Evolutionary conservation across 2,329 filamentous ascomycete genomes (phyloP).

Genomic region (Aaosphaeria pasadenensis): DNA sequence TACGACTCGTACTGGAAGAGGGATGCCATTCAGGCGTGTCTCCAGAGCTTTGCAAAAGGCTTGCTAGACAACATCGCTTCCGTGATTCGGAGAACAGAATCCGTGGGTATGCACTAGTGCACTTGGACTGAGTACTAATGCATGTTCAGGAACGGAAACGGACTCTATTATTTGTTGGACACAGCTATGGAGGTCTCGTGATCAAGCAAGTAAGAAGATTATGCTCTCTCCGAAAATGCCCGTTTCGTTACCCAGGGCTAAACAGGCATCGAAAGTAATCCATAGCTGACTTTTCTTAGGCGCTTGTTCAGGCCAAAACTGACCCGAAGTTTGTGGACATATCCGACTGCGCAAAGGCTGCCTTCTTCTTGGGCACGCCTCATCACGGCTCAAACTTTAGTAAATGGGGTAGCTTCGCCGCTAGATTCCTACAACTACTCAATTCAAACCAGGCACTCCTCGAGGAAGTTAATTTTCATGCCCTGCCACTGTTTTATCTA

Average conservation of each 20-base stretch:
- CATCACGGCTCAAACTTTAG: conserved; percentile 5
- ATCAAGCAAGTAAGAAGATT: conserved; percentile 4
- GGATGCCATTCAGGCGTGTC: conserved; percentile 5
- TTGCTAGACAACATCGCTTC: conserved; percentile 1
- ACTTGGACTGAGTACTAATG: neutral
- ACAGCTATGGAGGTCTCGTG: conserved; percentile 5
- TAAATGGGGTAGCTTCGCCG: conserved; percentile 3
- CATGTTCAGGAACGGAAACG: conserved; percentile 3
- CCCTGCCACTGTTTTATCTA: conserved; percentile 1
- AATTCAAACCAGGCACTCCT: conserved; percentile 4
- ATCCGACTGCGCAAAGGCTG: conserved; percentile 2
- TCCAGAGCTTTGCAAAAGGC: conserved; percentile 5
- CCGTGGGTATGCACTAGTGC: neutral
- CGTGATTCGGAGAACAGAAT: conserved; percentile 3
- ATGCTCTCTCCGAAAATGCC: neutral
- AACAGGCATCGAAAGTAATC: neutral
- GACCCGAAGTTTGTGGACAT: conserved; percentile 1
- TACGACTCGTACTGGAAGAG: conserved; percentile 9
- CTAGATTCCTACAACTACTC: conserved; percentile 2
- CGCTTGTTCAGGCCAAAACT: conserved; percentile 1
- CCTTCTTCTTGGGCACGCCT: conserved; percentile 6
- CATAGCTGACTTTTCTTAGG: neutral
- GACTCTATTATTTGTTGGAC: conserved; percentile 2
- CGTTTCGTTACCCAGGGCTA: neutral
- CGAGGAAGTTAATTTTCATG: conserved; percentile 3